Conservation (phyloP, 2,329 filamentous ascomycete species). For the Acrodontium crateriforme region DNA sequence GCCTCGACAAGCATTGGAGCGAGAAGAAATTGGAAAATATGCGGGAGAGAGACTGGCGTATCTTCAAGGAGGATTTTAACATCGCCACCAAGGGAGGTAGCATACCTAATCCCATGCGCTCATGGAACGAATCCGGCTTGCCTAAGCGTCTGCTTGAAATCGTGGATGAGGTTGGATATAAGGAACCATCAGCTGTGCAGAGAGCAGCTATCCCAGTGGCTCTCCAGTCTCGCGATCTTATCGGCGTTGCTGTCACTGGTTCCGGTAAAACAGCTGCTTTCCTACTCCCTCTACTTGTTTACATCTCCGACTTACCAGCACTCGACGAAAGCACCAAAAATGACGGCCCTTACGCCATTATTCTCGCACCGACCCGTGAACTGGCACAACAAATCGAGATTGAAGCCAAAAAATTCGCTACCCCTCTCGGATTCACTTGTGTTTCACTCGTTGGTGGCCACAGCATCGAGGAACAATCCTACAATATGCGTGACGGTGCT, state of each 20-base stretch:
- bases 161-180: conserved; percentile 73
- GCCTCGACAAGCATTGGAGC: conserved; percentile 86
- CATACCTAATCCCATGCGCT: conserved; percentile 93
- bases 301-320: conserved; percentile 80
- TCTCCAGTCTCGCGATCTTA: conserved; percentile 82
- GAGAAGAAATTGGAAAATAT: conserved; percentile 87
- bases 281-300: conserved; percentile 78
- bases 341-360: conserved; percentile 93
- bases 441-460: conserved; percentile 53
- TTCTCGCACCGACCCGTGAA: conserved; percentile 92
- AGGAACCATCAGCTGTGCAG: conserved; percentile 82
- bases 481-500: conserved; percentile 84
- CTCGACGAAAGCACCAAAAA: conserved; percentile 78
- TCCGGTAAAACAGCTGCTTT: conserved; percentile 98
- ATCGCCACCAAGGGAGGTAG: conserved; percentile 85
- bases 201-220: conserved; percentile 92
- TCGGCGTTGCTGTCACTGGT: conserved; percentile 93
- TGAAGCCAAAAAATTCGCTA: conserved; percentile 97
- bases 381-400: conserved; percentile 96
- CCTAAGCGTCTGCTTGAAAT: conserved; percentile 68
- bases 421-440: conserved; percentile 93
- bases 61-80: conserved; percentile 98
- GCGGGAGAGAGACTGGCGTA: conserved; percentile 96
- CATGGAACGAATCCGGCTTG: conserved; percentile 73
- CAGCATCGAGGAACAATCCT: conserved; percentile 90